Conservation (phyloP, 1,139 yeast genomes). For the Diutina catenulata region DNA sequence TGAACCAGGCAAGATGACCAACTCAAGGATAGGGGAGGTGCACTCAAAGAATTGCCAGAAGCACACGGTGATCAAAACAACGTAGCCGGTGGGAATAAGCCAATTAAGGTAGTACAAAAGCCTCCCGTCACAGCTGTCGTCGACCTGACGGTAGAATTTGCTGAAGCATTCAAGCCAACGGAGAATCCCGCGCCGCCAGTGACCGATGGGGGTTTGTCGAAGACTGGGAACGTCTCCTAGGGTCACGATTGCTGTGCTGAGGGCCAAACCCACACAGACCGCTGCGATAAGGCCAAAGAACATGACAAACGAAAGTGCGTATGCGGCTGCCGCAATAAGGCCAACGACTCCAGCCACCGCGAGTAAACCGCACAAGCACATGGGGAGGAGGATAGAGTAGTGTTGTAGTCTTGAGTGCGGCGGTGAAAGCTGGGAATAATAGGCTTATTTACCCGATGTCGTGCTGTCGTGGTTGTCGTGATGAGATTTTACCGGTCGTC, state of each 20-base stretch:
- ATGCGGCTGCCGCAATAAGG: not conserved
- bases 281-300: slow-evolving; percentile 7
- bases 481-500: too few relatives aligned
- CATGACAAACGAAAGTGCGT: slow-evolving; percentile 1
- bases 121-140: not conserved
- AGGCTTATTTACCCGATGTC: too few relatives aligned
- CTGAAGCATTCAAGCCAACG: not conserved
- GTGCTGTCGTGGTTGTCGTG: too few relatives aligned
- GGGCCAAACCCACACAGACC: slow-evolving; percentile 1
- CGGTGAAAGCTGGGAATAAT: too few relatives aligned
- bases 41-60: slow-evolving; percentile 32
- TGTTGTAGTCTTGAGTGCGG: too few relatives aligned
- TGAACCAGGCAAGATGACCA: slow-evolving; percentile 7
- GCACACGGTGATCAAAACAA: slow-evolving; percentile 32
- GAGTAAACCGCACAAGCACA: not conserved
- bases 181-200: slow-evolving; percentile 1
- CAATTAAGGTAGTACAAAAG: slow-evolving; percentile 7
- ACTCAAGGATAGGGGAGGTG: slow-evolving; percentile 21
- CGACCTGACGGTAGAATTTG: not conserved
- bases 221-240: slow-evolving; percentile 47
- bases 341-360: not conserved
- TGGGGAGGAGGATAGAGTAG: not conserved
- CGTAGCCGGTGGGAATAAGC: slow-evolving; percentile 38
- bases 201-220: slow-evolving; percentile 19
- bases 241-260: slow-evolving; percentile 10